Percentiles rank a stretch among this genome's conserved stretches.
Conservation (phyloP, 495 filamentous ascomycete species). For the Gamarada debralockiae region DNA sequence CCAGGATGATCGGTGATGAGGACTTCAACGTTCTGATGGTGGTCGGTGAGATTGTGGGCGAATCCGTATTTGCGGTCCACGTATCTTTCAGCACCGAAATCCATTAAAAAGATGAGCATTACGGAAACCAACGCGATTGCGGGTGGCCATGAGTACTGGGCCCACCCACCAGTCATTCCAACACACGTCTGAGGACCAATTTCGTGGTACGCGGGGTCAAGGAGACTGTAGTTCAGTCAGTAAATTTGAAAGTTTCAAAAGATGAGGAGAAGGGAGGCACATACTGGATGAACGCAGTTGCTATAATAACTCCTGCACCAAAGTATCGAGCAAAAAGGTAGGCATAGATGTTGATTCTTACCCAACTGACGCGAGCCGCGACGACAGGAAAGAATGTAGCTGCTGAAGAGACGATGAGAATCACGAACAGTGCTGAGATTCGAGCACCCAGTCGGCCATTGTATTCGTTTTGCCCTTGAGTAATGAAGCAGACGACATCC, state of each 20-base stretch:
- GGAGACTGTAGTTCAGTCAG: slow-evolving; percentile 33
- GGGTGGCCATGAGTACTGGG: slow-evolving; percentile 70
- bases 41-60: slow-evolving; percentile 24
- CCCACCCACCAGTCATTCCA: slow-evolving; percentile 50
- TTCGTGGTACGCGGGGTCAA: slow-evolving; percentile 49
- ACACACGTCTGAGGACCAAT: slow-evolving; percentile 52
- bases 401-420: slow-evolving; percentile 58
- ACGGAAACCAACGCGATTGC: slow-evolving; percentile 73
- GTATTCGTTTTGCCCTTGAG: slow-evolving; percentile 46
- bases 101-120: slow-evolving; percentile 71
- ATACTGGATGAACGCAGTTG: slow-evolving; percentile 71
- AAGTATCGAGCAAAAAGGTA: slow-evolving; percentile 67
- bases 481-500: slow-evolving; percentile 16
- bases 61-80: slow-evolving; percentile 48
- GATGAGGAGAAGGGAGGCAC: slow-evolving; percentile 21
- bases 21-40: slow-evolving; percentile 22
- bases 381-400: slow-evolving; percentile 62
- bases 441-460: slow-evolving; percentile 62
- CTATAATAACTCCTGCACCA: slow-evolving; percentile 66
- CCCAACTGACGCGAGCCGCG: slow-evolving; percentile 43
- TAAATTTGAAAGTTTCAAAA: not conserved
- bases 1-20: slow-evolving; percentile 17
- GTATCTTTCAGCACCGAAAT: slow-evolving; percentile 61
- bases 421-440: slow-evolving; percentile 74
- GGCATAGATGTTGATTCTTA: slow-evolving; percentile 50